Base-by-base conservation (phyloP, 1,139 yeast species). In the Protomyces gravidus region DNA sequence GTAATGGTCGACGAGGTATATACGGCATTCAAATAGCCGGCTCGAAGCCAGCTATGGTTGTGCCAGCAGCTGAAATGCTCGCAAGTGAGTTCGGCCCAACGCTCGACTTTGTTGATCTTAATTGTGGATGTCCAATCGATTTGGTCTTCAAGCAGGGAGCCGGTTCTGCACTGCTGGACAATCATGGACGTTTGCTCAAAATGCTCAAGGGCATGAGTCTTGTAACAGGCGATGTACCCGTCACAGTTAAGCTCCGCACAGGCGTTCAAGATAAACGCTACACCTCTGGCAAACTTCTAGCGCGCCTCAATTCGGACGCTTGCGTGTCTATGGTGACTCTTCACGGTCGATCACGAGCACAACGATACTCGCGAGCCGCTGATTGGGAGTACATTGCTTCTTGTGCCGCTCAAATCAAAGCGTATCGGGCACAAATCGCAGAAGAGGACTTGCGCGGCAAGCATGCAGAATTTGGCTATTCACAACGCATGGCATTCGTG, bases 51-150 rank as follows among this genome's bases (percentile, higher is more conserved):
- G 89, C 96, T 95, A 94, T 90, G 65, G 95, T 95, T 2, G 81
- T 92, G 39, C 89, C 88, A 71, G 95, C 96, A 2, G 85, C 95
- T 6, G 97, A 92, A 72, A 83, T 84, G 4, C 75, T 92, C 27
- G 77, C 82, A 15, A 78, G 77, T 64, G 52, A 57, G 30, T 45
- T 53, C 33, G 39, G 47, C 23, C 25, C 56, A 30, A 36, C 55
- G 7, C 49, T 55, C 11, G 81, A 86, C 33, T 97, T 92, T 70
- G 76, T 92, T 65, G 94, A 92, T 70, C 78, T 92, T 68, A 92
- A 92, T 73, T 86, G 96, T 70, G 99, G 99, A 1, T 92, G 99
- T 72, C 99, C 99, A 15, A 92, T 92, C 67, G 98, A 94, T 71
- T 77, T 94, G 66, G 77, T 92, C 26, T 94, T 51, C 50, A 56